Evolutionary conservation across 2,329 filamentous ascomycete genomes (phyloP).

Genomic region (Dothistroma septosporum): DNA sequence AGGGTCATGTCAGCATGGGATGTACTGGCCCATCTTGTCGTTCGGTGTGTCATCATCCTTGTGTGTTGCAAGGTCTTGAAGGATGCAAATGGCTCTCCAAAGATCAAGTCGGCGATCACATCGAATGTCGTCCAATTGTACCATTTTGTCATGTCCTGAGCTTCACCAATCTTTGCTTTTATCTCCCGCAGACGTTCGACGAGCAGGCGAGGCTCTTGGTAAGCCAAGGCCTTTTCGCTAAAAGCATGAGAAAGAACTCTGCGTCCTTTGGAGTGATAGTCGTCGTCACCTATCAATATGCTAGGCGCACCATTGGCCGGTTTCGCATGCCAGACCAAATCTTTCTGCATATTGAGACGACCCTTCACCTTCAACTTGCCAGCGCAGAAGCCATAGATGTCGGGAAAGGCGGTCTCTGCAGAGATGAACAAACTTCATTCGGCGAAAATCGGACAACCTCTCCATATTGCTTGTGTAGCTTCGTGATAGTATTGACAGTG

Average conservation of each 20-base stretch:
- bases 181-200: constrained; percentile 36
- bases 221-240: constrained; percentile 39
- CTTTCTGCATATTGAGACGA: constrained; percentile 35
- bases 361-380: constrained; percentile 38
- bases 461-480: constrained; percentile 41
- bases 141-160: constrained; percentile 31
- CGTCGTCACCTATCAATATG: constrained; percentile 35
- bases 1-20: neutral
- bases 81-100: constrained; percentile 31
- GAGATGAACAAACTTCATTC: constrained; percentile 42
- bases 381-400: constrained; percentile 40
- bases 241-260: constrained; percentile 41
- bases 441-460: constrained; percentile 42
- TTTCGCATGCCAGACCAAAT: constrained; percentile 34
- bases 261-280: constrained; percentile 38
- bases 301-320: constrained; percentile 32
- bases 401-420: constrained; percentile 42
- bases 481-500: constrained; percentile 40
- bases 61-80: constrained; percentile 26
- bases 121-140: constrained; percentile 40
- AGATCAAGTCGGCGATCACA: constrained; percentile 26
- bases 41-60: neutral
- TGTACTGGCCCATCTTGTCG: neutral
- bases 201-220: constrained; percentile 40
- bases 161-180: constrained; percentile 9